phyloP scores from a whole-genome alignment of 176 grass and related monocot species.

The Ensete ventricosum region DNA sequence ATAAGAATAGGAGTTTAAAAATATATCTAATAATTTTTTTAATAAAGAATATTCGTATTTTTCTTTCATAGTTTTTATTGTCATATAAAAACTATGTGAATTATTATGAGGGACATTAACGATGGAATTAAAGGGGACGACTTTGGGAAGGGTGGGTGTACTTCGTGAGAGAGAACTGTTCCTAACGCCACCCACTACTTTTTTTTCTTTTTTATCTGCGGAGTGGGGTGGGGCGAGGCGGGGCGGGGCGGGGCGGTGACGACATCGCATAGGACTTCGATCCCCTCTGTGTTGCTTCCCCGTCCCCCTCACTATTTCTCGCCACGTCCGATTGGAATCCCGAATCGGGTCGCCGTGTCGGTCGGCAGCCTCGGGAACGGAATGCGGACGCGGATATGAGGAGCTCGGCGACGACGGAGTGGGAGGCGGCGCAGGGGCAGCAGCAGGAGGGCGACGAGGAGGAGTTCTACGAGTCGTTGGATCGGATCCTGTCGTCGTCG shows the following conservation, averaged over 20 bases:
- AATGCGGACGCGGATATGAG: background rate
- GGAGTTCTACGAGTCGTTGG: conserved; percentile 96
- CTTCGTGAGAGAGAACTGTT: background rate
- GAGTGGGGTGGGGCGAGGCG: background rate
- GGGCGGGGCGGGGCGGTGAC: background rate
- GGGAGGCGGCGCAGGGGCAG: background rate
- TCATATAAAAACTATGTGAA: too few species aligned
- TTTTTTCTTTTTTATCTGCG: background rate
- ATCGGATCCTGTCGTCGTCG: conserved; percentile 92
- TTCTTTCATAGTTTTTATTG: too few species aligned
- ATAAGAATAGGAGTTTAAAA: too few species aligned
- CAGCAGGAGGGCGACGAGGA: conserved; percentile 28
- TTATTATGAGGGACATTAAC: too few species aligned
- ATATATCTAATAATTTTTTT: too few species aligned
- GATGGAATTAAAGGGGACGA: too few species aligned
- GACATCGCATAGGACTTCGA: conserved; percentile 5
- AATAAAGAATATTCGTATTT: too few species aligned
- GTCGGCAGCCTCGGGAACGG: background rate
- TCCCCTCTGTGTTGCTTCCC: background rate
- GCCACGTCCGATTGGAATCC: conserved; percentile 8
- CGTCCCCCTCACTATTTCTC: background rate
- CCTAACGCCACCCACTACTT: background rate
- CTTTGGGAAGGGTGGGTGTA: too few species aligned
- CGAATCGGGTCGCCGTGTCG: conserved; percentile 7
- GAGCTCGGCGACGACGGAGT: background rate